Conservation (phyloP, 2,329 filamentous ascomycete genomes). For the Neopestalotiopsis sp. region DNA sequence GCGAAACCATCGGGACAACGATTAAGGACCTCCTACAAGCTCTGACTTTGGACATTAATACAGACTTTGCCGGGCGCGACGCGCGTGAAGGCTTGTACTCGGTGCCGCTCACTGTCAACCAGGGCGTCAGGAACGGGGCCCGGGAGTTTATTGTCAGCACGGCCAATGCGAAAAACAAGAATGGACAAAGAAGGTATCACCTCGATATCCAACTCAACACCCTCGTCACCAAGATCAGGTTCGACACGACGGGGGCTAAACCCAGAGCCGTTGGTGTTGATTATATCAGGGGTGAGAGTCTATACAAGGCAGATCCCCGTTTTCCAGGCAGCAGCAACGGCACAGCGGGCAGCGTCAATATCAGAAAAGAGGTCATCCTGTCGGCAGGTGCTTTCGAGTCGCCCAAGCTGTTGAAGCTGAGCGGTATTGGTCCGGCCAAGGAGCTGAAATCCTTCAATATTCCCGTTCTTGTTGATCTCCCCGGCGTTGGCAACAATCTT, state of each 20-base stretch:
- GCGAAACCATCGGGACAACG: conserved; percentile 14
- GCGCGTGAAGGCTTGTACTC: conserved; percentile 54
- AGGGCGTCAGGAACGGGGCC: conserved; percentile 48
- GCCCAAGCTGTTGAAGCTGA: conserved; percentile 39
- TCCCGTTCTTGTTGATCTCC: conserved; percentile 34
- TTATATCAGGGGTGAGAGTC: conserved; percentile 25
- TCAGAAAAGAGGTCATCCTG: conserved; percentile 36
- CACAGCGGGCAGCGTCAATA: conserved; percentile 19
- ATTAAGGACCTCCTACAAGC: conserved; percentile 14
- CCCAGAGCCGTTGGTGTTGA: conserved; percentile 28
- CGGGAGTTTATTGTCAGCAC: conserved; percentile 55
- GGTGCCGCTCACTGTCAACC: conserved; percentile 52
- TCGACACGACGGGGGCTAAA: conserved; percentile 21
- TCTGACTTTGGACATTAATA: conserved; percentile 20
- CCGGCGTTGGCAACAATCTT: conserved; percentile 40
- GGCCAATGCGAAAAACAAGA: conserved; percentile 42
- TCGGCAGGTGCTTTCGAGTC: conserved; percentile 37
- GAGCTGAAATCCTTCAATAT: conserved; percentile 33
- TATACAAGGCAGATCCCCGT: conserved; percentile 28
- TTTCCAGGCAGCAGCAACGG: neutral
- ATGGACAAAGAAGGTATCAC: conserved; percentile 39
- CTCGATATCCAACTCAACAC: conserved; percentile 46
- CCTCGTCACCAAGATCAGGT: conserved; percentile 27
- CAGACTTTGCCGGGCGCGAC: conserved; percentile 2
- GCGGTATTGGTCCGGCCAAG: conserved; percentile 36